Percentiles rank a stretch among this genome's conserved stretches.
phyloP scores from a whole-genome alignment of 2,329 filamentous ascomycete genomes.

The Aspergillus sp. region DNA sequence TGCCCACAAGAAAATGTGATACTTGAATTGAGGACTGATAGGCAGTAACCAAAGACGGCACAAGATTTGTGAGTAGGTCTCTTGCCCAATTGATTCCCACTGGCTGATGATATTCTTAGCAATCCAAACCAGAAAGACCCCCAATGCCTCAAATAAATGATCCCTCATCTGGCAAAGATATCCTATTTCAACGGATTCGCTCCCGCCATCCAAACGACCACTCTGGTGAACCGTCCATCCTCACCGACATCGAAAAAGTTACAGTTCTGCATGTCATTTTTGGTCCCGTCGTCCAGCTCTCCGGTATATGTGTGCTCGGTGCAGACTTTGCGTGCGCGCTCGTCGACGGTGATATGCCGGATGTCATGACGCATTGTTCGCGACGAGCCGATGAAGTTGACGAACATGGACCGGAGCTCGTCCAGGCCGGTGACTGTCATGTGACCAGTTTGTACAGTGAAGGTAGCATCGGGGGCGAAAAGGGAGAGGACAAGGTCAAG shows the following conservation, averaged over 20 bases:
- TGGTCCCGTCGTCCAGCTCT: background rate
- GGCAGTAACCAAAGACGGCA: too few species aligned
- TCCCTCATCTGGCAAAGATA: too few species aligned
- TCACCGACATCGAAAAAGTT: slow-evolving; percentile 10
- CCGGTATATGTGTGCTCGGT: slow-evolving; percentile 6
- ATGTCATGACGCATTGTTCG: slow-evolving; percentile 4
- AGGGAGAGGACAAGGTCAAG: background rate
- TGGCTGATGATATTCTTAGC: too few species aligned
- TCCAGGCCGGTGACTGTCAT: slow-evolving; percentile 1
- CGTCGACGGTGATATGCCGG: slow-evolving; percentile 4
- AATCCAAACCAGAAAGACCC: too few species aligned
- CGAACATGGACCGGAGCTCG: slow-evolving; percentile 2
- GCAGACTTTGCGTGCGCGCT: slow-evolving; percentile 1
- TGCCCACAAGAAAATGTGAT: too few species aligned
- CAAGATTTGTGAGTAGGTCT: too few species aligned
- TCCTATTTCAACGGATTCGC: slow-evolving; percentile 3
- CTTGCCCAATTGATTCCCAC: too few species aligned
- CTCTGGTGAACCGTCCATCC: background rate
- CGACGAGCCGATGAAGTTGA: background rate
- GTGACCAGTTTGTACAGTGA: slow-evolving; percentile 5
- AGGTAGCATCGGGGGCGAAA: slow-evolving; percentile 7
- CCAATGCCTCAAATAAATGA: too few species aligned
- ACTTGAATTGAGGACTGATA: too few species aligned
- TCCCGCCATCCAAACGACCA: slow-evolving; percentile 10
- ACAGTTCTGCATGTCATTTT: slow-evolving; percentile 6